These are phyloP conservation scores for Entrophospora sp. DNA, from an alignment of 192 early-diverging fungal species.

Conservation along the genomic window DNA sequence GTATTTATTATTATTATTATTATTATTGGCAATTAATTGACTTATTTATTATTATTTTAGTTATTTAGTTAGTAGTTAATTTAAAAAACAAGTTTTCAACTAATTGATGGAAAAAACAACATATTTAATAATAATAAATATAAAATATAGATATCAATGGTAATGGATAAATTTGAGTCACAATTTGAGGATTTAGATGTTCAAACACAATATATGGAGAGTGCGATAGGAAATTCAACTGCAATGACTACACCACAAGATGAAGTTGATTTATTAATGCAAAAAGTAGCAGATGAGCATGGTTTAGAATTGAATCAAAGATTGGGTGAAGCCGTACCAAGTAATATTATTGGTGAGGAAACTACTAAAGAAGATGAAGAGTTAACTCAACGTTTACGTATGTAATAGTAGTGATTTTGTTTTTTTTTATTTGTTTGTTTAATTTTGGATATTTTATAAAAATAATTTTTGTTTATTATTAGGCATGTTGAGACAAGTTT, in stretches of 20 bases:
- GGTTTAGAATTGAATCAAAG: conserved; percentile 80
- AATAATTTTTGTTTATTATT: neutral
- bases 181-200: conserved; percentile 98
- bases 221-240: conserved; percentile 80
- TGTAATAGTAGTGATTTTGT: no score
- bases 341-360: conserved; percentile 26
- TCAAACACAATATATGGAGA: conserved; percentile 96
- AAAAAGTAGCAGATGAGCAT: conserved; percentile 94
- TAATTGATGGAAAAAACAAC: no score
- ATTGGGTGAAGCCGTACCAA: conserved; percentile 44
- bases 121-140: no score
- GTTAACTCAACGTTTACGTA: conserved; percentile 9
- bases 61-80: no score
- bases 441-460: neutral
- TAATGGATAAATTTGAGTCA: conserved; percentile 98
- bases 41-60: no score
- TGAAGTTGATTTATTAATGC: conserved; percentile 91
- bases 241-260: conserved; percentile 80
- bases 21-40: no score
- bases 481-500: neutral
- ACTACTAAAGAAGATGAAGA: conserved; percentile 35
- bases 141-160: conserved; percentile 87
- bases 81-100: no score
- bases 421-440: neutral
- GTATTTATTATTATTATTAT: conserved; percentile 29